Evolutionary conservation across 768 basidiomycete genomes (phyloP), one percentile per base, ranked within the genome.

Genomic region (Dacryopinax primogenitus): DNA sequence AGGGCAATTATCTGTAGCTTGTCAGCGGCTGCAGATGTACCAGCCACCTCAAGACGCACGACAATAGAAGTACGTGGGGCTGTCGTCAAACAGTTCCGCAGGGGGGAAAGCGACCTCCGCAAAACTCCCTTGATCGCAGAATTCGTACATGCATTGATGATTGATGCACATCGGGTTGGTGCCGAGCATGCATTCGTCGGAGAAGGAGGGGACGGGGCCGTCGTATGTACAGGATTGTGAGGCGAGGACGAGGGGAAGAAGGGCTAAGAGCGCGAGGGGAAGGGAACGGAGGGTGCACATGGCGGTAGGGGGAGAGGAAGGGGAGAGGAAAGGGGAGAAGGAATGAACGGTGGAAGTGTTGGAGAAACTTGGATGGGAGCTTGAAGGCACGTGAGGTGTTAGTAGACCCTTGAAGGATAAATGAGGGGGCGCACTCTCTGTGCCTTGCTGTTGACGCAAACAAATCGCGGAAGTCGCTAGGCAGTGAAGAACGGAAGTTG

Each of bases 181-280:
- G 51, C 51, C 51, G 51, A 58, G 51, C 51, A 58, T 58, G 51
- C 51, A 58, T 30, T 58, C 51, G 51, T 58, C 51, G 26, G 51
- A 58, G 51, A 58, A 58, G 51, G 51, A 58, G 3, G 51, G 51
- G 4, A 58, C 51, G 51, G 51, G 51, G 13, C 51, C 51, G 51
- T 58, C 51, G 51, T 58, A 58, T 30, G 51, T 15, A 30, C 51
- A 58, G 9, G 13, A 3, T 30, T 58, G 51, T 23, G 51, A 58
- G 51, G 51, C 51, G 51, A 58, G 51, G 4, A 21, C 51, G 51
- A 58, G 4, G 9, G 51, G 51, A 30, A 58, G 51, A 21, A 58
- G 51, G 13, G 51, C 51, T 23, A 58, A 30, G 30, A 58, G 51
- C 4, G 51, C 26, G 51, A 58, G 30, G 26, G 51, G 51, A 9